phyloP scores from a whole-genome alignment of 495 filamentous ascomycete species.

The Chlorociboria aeruginascens region DNA sequence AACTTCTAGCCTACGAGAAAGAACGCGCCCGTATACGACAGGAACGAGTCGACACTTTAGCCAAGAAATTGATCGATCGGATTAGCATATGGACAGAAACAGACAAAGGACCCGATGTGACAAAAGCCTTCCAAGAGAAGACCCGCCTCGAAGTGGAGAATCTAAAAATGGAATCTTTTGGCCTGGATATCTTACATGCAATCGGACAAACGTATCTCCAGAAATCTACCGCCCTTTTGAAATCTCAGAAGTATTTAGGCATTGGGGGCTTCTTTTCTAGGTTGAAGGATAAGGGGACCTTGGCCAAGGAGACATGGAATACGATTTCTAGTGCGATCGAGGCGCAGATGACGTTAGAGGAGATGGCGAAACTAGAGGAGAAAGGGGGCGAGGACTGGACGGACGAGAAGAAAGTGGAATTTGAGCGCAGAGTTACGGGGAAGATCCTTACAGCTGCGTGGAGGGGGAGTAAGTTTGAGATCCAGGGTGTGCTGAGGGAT shows the following conservation, averaged over 20 bases:
- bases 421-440: constrained; percentile 86
- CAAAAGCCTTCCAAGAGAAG: constrained; percentile 82
- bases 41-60: constrained; percentile 75
- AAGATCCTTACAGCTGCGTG: constrained; percentile 98
- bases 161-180: constrained; percentile 98
- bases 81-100: constrained; percentile 96
- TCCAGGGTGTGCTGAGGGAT: constrained; percentile 87
- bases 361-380: constrained; percentile 95
- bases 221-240: constrained; percentile 78
- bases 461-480: constrained; percentile 95
- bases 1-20: constrained; percentile 74
- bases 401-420: constrained; percentile 94
- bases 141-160: constrained; percentile 93
- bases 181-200: constrained; percentile 91
- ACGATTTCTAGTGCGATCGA: constrained; percentile 97
- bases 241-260: constrained; percentile 92
- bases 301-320: constrained; percentile 96
- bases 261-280: constrained; percentile 88
- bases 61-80: constrained; percentile 75
- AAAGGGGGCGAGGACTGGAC: constrained; percentile 96
- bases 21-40: constrained; percentile 79
- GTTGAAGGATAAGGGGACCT: constrained; percentile 91
- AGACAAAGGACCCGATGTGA: constrained; percentile 77
- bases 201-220: constrained; percentile 81
- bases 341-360: constrained; percentile 96